Conservation (phyloP, 2,329 filamentous ascomycete genomes). For the Venturia oleaginea region DNA sequence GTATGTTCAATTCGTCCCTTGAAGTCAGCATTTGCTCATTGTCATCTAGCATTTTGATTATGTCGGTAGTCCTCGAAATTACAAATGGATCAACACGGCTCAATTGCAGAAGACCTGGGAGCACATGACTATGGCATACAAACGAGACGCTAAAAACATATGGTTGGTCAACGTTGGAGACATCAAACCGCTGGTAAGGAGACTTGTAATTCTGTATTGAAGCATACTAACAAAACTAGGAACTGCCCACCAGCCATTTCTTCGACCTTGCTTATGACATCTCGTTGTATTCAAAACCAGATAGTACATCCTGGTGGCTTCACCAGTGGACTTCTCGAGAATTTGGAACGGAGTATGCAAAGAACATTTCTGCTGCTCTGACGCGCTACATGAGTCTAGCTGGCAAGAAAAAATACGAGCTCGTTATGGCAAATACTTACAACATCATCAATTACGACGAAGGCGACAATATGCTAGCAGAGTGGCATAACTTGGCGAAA, state of each 20-base stretch:
- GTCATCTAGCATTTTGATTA: slow-evolving; percentile 50
- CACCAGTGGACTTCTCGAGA: slow-evolving; percentile 48
- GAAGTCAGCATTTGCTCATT: neutral
- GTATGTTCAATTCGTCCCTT: slow-evolving; percentile 17
- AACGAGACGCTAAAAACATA: slow-evolving; percentile 49
- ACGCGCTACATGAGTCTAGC: slow-evolving; percentile 49
- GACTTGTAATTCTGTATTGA: neutral
- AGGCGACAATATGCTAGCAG: slow-evolving; percentile 11
- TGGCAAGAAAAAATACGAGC: slow-evolving; percentile 41
- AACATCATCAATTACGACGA: slow-evolving; percentile 14
- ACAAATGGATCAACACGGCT: slow-evolving; percentile 55
- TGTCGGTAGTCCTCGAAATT: slow-evolving; percentile 51
- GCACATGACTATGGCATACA: slow-evolving; percentile 54
- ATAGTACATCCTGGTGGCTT: slow-evolving; percentile 40
- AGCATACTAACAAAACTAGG: slow-evolving; percentile 20
- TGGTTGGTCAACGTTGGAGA: slow-evolving; percentile 63
- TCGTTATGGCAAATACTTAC: slow-evolving; percentile 34
- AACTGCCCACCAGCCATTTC: slow-evolving; percentile 59
- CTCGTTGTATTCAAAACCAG: slow-evolving; percentile 38
- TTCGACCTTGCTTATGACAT: slow-evolving; percentile 60
- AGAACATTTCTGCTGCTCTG: slow-evolving; percentile 43
- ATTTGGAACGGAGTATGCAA: slow-evolving; percentile 42
- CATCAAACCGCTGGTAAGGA: slow-evolving; percentile 47
- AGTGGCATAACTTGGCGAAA: slow-evolving; percentile 10
- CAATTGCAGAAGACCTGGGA: slow-evolving; percentile 57